Conservation (phyloP, 208 protist genomes). For the Acanthamoeba sp. region DNA sequence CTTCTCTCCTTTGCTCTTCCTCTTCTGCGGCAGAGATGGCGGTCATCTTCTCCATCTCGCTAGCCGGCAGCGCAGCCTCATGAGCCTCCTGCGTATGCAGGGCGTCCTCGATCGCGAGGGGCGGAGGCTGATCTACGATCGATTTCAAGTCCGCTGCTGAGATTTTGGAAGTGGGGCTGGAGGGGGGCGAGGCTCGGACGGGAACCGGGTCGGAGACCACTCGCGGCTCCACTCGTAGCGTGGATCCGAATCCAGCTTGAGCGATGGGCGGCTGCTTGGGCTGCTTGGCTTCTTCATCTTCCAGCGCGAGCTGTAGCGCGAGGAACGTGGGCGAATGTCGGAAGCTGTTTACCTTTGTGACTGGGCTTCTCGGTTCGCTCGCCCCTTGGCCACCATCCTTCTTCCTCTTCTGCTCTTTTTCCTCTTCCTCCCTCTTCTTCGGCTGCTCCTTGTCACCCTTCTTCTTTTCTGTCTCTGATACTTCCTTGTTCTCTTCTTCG, state of each 20-base stretch:
- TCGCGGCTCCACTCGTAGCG: not conserved
- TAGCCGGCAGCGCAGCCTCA: too few relatives aligned
- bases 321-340: not conserved
- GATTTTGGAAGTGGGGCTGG: not conserved
- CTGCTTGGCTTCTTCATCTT: not conserved
- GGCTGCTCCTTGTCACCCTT: not conserved
- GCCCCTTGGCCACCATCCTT: not conserved
- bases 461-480: not conserved
- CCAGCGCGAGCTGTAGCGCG: not conserved
- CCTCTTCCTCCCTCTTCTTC: not conserved
- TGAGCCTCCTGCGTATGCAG: not conserved
- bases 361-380: not conserved
- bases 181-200: not conserved
- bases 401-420: not conserved
- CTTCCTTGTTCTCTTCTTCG: not conserved
- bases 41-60: not conserved
- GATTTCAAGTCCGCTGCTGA: not conserved
- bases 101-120: not conserved
- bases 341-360: not conserved
- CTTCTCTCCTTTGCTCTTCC: not conserved
- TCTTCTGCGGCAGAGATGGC: not conserved
- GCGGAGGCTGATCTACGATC: too few relatives aligned
- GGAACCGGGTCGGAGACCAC: too few relatives aligned
- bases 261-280: not conserved
- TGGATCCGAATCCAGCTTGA: not conserved